These are phyloP conservation scores for Anthracocystis panici-leucophaei DNA, from an alignment of 1,284 basidiomycete species.

Conservation along the genomic window DNA sequence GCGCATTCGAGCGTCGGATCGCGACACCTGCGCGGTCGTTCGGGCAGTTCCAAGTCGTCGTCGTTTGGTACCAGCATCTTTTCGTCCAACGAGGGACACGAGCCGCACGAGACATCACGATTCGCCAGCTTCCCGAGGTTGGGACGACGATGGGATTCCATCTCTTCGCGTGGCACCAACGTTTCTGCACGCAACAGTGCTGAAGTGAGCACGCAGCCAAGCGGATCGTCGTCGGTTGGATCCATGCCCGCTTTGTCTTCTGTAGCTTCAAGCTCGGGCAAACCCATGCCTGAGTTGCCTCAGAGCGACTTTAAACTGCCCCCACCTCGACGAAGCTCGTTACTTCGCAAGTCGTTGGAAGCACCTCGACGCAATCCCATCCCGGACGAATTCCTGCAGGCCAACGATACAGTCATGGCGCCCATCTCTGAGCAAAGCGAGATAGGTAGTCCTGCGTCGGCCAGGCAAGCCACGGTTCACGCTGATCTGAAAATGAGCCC, in stretches of 20 bases:
- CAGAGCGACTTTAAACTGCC: conserved; percentile 11
- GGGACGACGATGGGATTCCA: conserved; percentile 46
- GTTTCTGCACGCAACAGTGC: conserved; percentile 32
- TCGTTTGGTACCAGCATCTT: conserved; percentile 44
- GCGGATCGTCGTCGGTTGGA: conserved; percentile 1
- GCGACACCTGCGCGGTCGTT: conserved; percentile 34
- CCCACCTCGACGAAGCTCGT: conserved; percentile 42
- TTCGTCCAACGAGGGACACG: conserved; percentile 25
- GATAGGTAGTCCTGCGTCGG: conserved; percentile 36
- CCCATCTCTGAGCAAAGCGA: conserved; percentile 50
- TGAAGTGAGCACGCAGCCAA: conserved; percentile 16
- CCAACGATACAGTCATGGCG: conserved; percentile 30
- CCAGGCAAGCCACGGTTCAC: conserved; percentile 1
- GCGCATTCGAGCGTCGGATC: conserved; percentile 29
- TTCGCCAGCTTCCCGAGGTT: conserved; percentile 25
- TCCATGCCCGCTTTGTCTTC: conserved; percentile 13
- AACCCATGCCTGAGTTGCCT: conserved; percentile 12
- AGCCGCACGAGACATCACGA: conserved; percentile 25
- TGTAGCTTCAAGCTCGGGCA: conserved; percentile 1
- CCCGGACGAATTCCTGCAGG: conserved; percentile 26
- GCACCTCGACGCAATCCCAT: conserved; percentile 17
- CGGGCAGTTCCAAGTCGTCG: conserved; percentile 42
- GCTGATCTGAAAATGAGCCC: conserved; percentile 37
- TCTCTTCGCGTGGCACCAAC: conserved; percentile 45
- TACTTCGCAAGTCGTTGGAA: conserved; percentile 28